Evolutionary conservation across 768 basidiomycete species (phyloP), one percentile per base, ranked within the genome.

Genomic region (Mycena amicta): DNA sequence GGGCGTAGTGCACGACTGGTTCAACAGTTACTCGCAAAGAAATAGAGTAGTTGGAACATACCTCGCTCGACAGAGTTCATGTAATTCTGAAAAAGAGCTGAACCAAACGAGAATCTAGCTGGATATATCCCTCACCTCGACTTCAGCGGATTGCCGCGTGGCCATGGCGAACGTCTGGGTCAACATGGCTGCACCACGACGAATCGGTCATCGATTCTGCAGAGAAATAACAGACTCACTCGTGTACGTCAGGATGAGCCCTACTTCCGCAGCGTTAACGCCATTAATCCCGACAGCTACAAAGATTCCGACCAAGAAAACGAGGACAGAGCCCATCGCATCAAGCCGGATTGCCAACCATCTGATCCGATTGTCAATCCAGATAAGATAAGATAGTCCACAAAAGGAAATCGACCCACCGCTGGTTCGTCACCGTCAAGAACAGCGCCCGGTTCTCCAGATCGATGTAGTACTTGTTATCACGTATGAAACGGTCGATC

Each of bases 201-300:
- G 12, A n/a, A 11, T 11, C n/a, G 37, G n/a, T 39, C 37, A 39
- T 11, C n/a, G 37, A 39, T 11, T n/a, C 11, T 11, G 12, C 37
- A 11, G 37, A 39, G 37, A n/a, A n/a, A n/a, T n/a, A n/a, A n/a
- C n/a, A n/a, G 25, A 64, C 78, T 51, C 51, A 84, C 83, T 84
- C 1, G 81, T 82, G 57, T 87, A 90, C 0, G 88, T 88, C 23
- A 93, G 72, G 16, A 88, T 83, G 23, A 93, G 73, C 62, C 90
- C 92, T 50, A 87, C 85, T 64, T 88, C 80, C 0, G 88, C 83
- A 0, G 92, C 80, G 30, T 77, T 83, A 55, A 89, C 83, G 0
- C 78, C 79, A 20, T 80, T 78, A 2, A 83, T 72, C 3, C 82
- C 82, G 2, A 77, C 73, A 3, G 86, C 86, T 5, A 83, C 79